phyloP scores from a whole-genome alignment of 305 asterid species.

The Withania somnifera region DNA sequence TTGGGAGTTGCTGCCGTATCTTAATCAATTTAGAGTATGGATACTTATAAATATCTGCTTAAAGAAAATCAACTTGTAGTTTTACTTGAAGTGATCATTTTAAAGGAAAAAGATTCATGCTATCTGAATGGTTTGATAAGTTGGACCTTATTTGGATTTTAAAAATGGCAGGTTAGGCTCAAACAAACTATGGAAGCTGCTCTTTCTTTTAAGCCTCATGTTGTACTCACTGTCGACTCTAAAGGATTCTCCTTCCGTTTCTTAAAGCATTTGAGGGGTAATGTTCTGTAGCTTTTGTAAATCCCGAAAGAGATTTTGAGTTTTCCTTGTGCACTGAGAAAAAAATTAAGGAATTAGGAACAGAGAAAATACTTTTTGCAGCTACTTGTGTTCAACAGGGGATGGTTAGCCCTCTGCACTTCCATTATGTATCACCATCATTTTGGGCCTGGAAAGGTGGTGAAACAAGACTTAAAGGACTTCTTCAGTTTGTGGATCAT shows the following conservation, averaged over 20 bases:
- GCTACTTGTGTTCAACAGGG: constrained; percentile 41
- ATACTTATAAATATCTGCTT: not conserved
- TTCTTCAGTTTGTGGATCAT: constrained; percentile 69
- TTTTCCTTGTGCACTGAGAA: constrained; percentile 21
- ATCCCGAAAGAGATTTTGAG: not conserved
- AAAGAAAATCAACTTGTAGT: not conserved
- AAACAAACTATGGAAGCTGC: constrained; percentile 65
- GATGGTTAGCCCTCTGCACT: constrained; percentile 43
- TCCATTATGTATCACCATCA: constrained; percentile 90
- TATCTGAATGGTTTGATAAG: not conserved
- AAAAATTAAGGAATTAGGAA: constrained; percentile 26
- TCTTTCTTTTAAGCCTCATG: constrained; percentile 64
- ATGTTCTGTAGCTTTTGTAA: not conserved
- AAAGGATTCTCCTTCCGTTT: constrained; percentile 87
- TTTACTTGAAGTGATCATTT: not conserved
- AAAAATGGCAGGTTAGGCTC: constrained; percentile 41
- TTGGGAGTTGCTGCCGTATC: constrained; percentile 86
- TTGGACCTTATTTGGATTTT: constrained; percentile 8
- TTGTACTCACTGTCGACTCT: constrained; percentile 81
- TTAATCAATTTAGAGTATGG: constrained; percentile 64
- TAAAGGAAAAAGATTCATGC: not conserved
- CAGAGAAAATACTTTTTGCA: constrained; percentile 47
- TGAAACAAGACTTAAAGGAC: constrained; percentile 66
- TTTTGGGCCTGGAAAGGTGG: constrained; percentile 99
- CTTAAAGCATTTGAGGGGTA: constrained; percentile 75